A percentile compares a stretch with the other conserved stretches of the same genome.
These are phyloP conservation scores for Lepiota subincarnata DNA, from an alignment of 768 basidiomycete genomes.

Conservation along the genomic window DNA sequence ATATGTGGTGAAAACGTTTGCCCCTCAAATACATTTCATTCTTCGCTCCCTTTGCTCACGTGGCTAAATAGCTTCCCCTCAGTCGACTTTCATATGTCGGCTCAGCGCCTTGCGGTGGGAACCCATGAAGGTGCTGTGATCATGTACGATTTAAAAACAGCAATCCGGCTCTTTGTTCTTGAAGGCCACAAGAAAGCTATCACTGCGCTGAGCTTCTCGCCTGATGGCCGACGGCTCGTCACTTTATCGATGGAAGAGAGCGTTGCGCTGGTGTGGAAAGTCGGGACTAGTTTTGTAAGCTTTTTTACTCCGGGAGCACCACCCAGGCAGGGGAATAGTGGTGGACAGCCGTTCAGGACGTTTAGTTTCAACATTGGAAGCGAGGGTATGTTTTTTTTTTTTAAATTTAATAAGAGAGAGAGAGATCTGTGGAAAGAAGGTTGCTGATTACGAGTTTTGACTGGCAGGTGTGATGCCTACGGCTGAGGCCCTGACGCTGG, in stretches of 20 bases:
- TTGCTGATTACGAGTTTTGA: neutral
- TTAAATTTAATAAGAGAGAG: too few relatives aligned
- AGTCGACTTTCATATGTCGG: slow-evolving; percentile 87
- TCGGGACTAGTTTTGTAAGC: slow-evolving; percentile 83
- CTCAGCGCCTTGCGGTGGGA: slow-evolving; percentile 88
- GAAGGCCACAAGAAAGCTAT: slow-evolving; percentile 84
- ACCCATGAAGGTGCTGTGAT: slow-evolving; percentile 91
- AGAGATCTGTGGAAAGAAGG: neutral
- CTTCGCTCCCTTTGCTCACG: neutral
- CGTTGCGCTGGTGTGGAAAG: slow-evolving; percentile 90
- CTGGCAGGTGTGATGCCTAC: slow-evolving; percentile 33
- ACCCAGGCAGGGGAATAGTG: slow-evolving; percentile 80
- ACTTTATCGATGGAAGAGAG: slow-evolving; percentile 85
- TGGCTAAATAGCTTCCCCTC: slow-evolving; percentile 66
- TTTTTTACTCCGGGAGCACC: slow-evolving; percentile 91
- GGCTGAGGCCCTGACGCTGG: slow-evolving; percentile 63
- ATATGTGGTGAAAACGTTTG: slow-evolving; percentile 90
- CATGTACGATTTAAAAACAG: slow-evolving; percentile 97
- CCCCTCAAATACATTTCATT: neutral
- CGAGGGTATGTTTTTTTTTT: slow-evolving; percentile 52
- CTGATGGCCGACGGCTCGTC: slow-evolving; percentile 87
- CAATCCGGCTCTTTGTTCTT: slow-evolving; percentile 90
- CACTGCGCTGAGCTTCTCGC: slow-evolving; percentile 86
- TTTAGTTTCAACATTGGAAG: slow-evolving; percentile 81
- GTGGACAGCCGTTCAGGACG: slow-evolving; percentile 85